These are phyloP conservation scores for Wallacemonas sp. DNA, from an alignment of 208 protist genomes.

Conservation along the genomic window DNA sequence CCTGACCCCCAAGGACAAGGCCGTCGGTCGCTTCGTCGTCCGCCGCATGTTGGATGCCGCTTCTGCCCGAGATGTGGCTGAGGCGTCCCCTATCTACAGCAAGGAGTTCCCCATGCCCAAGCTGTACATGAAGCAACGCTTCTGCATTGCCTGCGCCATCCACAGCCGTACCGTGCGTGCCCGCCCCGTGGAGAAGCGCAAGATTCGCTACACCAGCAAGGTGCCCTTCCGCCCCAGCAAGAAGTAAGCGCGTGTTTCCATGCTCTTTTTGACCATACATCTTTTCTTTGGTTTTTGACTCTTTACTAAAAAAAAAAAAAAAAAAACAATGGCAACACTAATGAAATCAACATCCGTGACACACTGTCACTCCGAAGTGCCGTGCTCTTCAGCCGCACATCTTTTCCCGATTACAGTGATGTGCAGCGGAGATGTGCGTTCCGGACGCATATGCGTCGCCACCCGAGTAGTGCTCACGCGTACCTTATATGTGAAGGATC, in stretches of 20 bases:
- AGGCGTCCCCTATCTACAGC: conserved; percentile 93
- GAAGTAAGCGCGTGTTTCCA: conserved; percentile 23
- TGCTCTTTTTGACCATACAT: conserved; percentile 21
- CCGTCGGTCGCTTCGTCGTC: conserved; percentile 98
- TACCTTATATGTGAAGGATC: too few species aligned
- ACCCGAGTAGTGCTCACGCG: too few species aligned
- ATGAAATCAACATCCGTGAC: neutral
- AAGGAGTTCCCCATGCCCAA: conserved; percentile 96
- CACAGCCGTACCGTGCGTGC: conserved; percentile 97
- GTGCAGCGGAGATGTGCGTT: too few species aligned
- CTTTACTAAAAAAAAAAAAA: conserved; percentile 21
- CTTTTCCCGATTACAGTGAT: too few species aligned
- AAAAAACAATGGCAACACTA: conserved; percentile 8
- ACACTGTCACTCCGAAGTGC: too few species aligned
- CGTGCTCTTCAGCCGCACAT: too few species aligned
- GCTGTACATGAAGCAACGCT: conserved; percentile 99
- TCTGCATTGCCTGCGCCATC: conserved; percentile 99
- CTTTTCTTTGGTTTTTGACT: conserved; percentile 13
- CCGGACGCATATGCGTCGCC: too few species aligned
- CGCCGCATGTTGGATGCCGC: conserved; percentile 98
- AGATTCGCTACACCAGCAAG: conserved; percentile 86
- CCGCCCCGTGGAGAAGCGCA: conserved; percentile 77
- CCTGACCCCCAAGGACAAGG: conserved; percentile 96
- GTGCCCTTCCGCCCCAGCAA: conserved; percentile 73
- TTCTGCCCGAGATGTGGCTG: conserved; percentile 96